A percentile compares a stretch with the other conserved stretches of the same genome.
These are phyloP conservation scores for Croton setiger DNA, from an alignment of 441 rosid species.

Conservation along the genomic window DNA sequence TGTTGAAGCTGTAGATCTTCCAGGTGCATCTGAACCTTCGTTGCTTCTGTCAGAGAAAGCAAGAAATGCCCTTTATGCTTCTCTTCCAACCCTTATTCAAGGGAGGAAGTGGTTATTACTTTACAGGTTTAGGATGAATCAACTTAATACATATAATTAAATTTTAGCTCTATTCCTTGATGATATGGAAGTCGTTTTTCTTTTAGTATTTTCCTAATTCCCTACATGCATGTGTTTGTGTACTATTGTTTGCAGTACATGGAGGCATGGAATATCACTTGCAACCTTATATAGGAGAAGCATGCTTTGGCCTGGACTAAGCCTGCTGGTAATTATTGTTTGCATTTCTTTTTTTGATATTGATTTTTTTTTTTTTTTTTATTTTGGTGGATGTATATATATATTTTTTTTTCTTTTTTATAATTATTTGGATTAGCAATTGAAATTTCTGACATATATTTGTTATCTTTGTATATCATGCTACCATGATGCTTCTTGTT, in stretches of 20 bases:
- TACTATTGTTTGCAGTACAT: constrained; percentile 52
- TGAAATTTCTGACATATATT: neutral
- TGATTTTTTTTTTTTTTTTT: constrained; percentile 5
- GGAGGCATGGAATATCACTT: constrained; percentile 97
- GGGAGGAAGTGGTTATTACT: constrained; percentile 94
- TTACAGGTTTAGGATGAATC: constrained; percentile 51
- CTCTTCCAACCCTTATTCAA: constrained; percentile 82
- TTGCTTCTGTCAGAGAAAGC: constrained; percentile 69
- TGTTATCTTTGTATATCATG: neutral
- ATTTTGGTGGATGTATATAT: neutral
- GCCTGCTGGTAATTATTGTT: constrained; percentile 60
- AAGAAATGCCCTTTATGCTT: constrained; percentile 54
- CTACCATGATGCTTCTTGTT: neutral
- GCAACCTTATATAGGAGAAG: constrained; percentile 90
- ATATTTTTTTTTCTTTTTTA: neutral
- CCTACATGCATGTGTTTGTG: neutral
- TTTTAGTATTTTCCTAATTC: neutral
- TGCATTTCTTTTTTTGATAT: neutral
- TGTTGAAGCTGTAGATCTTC: constrained; percentile 30
- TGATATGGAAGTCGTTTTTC: neutral
- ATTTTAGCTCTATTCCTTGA: constrained; percentile 1
- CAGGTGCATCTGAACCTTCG: constrained; percentile 74
- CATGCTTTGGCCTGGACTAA: constrained; percentile 89
- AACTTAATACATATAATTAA: constrained; percentile 4
- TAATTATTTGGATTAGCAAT: neutral